Conservation (phyloP, 192 early-diverging fungal genomes). For the Phycomyces nitens region DNA sequence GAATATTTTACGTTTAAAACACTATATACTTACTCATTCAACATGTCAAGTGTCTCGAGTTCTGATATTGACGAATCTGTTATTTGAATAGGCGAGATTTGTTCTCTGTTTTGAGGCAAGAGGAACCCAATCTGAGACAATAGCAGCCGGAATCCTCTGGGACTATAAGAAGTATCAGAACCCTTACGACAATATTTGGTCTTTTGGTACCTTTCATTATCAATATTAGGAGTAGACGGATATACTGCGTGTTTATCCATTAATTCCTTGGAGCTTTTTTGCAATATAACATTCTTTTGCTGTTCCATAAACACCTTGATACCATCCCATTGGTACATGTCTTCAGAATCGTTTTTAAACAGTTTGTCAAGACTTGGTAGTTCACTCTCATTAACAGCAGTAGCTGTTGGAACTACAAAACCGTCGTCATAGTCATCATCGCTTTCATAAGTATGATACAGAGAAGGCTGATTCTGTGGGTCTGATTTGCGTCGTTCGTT, state of each 20-base stretch:
- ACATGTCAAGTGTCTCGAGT: slow-evolving; percentile 53
- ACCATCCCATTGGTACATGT: slow-evolving; percentile 30
- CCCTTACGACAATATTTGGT: background rate
- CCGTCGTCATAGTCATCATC: background rate
- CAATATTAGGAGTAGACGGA: slow-evolving; percentile 23
- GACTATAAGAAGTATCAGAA: slow-evolving; percentile 22
- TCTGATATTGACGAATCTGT: slow-evolving; percentile 61
- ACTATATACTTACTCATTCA: slow-evolving; percentile 62
- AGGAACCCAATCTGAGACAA: slow-evolving; percentile 67
- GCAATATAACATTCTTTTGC: slow-evolving; percentile 22
- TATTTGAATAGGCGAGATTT: slow-evolving; percentile 61
- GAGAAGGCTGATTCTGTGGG: background rate
- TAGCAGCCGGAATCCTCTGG: slow-evolving; percentile 55
- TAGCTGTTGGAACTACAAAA: slow-evolving; percentile 4
- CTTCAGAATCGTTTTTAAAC: slow-evolving; percentile 28
- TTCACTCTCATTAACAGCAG: slow-evolving; percentile 22
- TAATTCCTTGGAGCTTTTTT: background rate
- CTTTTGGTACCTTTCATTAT: slow-evolving; percentile 25
- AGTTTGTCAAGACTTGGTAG: slow-evolving; percentile 35
- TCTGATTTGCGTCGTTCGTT: background rate
- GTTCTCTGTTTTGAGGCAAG: slow-evolving; percentile 50
- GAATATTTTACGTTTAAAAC: too few relatives aligned
- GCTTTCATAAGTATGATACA: background rate
- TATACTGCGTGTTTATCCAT: slow-evolving; percentile 16
- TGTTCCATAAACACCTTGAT: slow-evolving; percentile 23